Conservation (phyloP, 2,329 filamentous ascomycete species). For the Cadophora sp. region DNA sequence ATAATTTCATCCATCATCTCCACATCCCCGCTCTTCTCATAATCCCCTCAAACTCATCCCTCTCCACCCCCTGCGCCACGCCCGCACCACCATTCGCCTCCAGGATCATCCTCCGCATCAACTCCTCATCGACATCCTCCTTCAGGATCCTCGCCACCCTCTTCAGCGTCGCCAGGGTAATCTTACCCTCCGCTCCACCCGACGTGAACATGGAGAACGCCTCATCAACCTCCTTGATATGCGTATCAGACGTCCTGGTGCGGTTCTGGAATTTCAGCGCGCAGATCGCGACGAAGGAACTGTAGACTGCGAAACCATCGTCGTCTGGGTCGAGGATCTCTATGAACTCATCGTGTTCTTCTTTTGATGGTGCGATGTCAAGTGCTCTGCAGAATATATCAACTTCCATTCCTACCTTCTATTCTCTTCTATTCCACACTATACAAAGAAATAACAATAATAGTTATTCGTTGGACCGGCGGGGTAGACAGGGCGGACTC, state of each 20-base stretch:
- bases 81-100: constrained; percentile 88
- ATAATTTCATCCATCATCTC: constrained; percentile 9
- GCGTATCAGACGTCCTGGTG: constrained; percentile 57
- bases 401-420: background rate
- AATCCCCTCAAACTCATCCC: constrained; percentile 62
- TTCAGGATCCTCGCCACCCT: constrained; percentile 81
- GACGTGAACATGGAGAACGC: constrained; percentile 83
- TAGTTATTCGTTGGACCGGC: constrained; percentile 10
- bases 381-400: constrained; percentile 67
- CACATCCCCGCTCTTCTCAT: constrained; percentile 37
- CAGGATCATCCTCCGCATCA: constrained; percentile 91
- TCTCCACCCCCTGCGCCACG: constrained; percentile 71
- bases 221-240: constrained; percentile 74
- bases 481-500: constrained; percentile 4
- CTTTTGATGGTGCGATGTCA: constrained; percentile 69
- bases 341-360: constrained; percentile 78
- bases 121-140: constrained; percentile 82
- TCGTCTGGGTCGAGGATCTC: constrained; percentile 83
- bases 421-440: background rate
- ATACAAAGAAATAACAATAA: background rate
- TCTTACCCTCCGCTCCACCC: constrained; percentile 60
- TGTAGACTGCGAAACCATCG: constrained; percentile 79
- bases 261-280: constrained; percentile 80
- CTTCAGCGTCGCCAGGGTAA: constrained; percentile 80
- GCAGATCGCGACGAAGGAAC: constrained; percentile 84